Conservation (phyloP, 148 eudicot genomes). For the Diospyros kaki region DNA sequence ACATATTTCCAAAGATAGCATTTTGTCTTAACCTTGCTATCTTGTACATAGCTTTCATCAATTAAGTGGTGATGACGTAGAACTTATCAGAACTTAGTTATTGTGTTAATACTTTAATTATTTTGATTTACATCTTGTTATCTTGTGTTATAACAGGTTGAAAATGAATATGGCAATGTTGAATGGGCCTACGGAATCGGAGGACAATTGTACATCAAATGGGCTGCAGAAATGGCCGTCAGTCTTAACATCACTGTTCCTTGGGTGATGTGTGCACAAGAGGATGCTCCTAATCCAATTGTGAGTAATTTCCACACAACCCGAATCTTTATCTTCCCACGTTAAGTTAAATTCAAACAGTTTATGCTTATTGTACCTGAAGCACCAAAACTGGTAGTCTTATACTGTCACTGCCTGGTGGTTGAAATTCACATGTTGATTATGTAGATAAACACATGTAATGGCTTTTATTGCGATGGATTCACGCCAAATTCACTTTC, state of each 20-base stretch:
- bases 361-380: not conserved
- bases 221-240: conserved; percentile 54
- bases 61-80: not conserved
- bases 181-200: conserved; percentile 38
- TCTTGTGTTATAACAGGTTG: conserved; percentile 26
- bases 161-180: conserved; percentile 52
- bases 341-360: not conserved
- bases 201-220: conserved; percentile 36
- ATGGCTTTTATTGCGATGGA: conserved; percentile 48
- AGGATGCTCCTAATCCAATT: conserved; percentile 45
- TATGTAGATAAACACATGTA: conserved; percentile 53
- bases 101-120: no score
- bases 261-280: conserved; percentile 53
- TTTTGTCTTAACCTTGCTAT: not conserved
- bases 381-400: not conserved
- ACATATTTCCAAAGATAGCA: not conserved
- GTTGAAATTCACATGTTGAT: not conserved
- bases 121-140: not conserved
- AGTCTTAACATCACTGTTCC: conserved; percentile 42
- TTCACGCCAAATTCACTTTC: conserved; percentile 43
- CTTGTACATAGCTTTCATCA: not conserved
- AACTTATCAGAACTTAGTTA: not conserved
- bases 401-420: not conserved
- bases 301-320: conserved; percentile 18
- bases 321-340: not conserved